These are phyloP conservation scores for Kalanchoe fedtschenkoi DNA, from an alignment of 164 flowering plant species.

Conservation along the genomic window DNA sequence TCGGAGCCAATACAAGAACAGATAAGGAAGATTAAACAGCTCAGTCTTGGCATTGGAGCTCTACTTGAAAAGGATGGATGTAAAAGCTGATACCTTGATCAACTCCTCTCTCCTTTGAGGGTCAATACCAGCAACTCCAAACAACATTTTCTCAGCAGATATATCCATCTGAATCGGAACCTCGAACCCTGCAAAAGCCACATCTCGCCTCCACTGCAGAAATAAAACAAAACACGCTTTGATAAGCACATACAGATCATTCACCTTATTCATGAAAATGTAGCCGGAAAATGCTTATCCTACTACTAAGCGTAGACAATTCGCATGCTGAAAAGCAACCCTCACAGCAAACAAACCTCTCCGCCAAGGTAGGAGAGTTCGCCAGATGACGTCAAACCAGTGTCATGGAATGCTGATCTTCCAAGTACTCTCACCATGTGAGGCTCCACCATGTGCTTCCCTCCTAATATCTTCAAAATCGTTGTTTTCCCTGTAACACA, in stretches of 20 bases:
- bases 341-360: constrained; percentile 53
- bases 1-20: too few relatives aligned
- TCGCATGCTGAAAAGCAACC: not conserved
- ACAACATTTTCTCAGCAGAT: constrained; percentile 92
- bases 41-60: not conserved
- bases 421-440: constrained; percentile 84
- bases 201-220: constrained; percentile 87
- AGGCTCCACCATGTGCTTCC: constrained; percentile 96
- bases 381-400: constrained; percentile 70
- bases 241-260: not conserved
- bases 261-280: not conserved
- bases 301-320: not conserved
- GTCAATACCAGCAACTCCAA: constrained; percentile 72
- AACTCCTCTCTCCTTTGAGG: constrained; percentile 72
- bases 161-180: constrained; percentile 94
- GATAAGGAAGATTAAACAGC: too few relatives aligned
- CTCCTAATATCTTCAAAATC: constrained; percentile 85
- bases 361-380: constrained; percentile 88
- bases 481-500: constrained; percentile 84
- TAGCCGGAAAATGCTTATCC: too few relatives aligned
- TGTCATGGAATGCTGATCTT: constrained; percentile 93
- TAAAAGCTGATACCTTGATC: constrained; percentile 43
- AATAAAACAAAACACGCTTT: not conserved
- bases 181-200: constrained; percentile 96
- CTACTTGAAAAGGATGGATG: not conserved